phyloP scores from a whole-genome alignment of 192 early-diverging fungal species.

The Coemansia sp. region DNA sequence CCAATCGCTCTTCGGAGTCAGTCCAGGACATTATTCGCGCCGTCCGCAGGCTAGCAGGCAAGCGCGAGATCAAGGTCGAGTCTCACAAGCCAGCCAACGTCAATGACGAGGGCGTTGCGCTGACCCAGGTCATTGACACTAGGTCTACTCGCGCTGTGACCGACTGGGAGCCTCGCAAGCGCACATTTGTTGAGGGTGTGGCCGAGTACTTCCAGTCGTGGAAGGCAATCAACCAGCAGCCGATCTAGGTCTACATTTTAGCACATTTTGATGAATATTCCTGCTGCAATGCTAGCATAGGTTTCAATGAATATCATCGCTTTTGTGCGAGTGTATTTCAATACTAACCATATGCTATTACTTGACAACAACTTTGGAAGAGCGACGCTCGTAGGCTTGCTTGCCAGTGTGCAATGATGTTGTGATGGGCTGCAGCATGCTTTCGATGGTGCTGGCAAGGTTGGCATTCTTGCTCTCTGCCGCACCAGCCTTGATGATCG shows the following conservation, averaged over 20 bases:
- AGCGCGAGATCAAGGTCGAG: slow-evolving; percentile 11
- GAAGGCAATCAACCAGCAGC: slow-evolving; percentile 12
- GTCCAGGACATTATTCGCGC: slow-evolving; percentile 12
- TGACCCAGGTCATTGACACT: slow-evolving; percentile 16
- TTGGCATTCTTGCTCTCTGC: slow-evolving; percentile 35
- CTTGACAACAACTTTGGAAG: neutral
- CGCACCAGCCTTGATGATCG: slow-evolving; percentile 29
- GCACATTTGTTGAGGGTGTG: slow-evolving; percentile 14
- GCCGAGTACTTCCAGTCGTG: slow-evolving; percentile 14
- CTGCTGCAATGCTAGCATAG: neutral
- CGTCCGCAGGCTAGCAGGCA: slow-evolving; percentile 4
- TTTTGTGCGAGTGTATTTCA: neutral
- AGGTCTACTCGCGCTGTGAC: slow-evolving; percentile 1
- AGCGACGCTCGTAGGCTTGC: slow-evolving; percentile 21
- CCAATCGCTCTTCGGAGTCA: slow-evolving; percentile 12
- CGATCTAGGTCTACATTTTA: neutral
- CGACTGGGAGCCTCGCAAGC: slow-evolving; percentile 20
- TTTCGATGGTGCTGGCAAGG: slow-evolving; percentile 33
- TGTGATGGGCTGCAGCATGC: slow-evolving; percentile 51
- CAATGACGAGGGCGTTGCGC: slow-evolving; percentile 1
- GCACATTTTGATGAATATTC: neutral
- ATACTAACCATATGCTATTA: neutral
- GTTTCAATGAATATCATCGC: neutral
- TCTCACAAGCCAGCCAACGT: neutral
- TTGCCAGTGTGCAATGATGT: slow-evolving; percentile 36